Percentiles rank a stretch among this genome's conserved stretches.
Evolutionary conservation across 1,284 basidiomycete species (phyloP).

Genomic region (Leccinum fuscescens): DNA sequence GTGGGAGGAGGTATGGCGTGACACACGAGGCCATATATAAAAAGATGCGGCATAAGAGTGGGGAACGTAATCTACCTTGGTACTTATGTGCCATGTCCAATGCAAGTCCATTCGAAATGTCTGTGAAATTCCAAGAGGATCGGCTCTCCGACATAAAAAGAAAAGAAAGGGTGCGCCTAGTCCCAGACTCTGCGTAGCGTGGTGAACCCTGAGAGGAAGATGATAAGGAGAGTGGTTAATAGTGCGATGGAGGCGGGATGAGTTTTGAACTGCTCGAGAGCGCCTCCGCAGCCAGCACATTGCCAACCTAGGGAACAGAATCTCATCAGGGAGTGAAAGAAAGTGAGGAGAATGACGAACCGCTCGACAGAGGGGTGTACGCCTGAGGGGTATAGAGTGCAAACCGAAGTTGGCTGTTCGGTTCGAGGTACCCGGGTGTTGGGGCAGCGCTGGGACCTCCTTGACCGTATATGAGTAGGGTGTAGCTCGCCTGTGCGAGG

Average conservation of each 20-base stretch:
- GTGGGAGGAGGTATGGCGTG: slow-evolving; percentile 15
- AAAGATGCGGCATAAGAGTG: slow-evolving; percentile 23
- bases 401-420: slow-evolving; percentile 74
- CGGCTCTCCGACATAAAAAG: background rate
- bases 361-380: slow-evolving; percentile 72
- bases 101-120: slow-evolving; percentile 30
- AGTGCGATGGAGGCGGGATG: slow-evolving; percentile 69
- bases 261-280: slow-evolving; percentile 45
- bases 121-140: slow-evolving; percentile 18
- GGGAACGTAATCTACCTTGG: slow-evolving; percentile 26
- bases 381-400: slow-evolving; percentile 81
- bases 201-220: slow-evolving; percentile 69
- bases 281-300: slow-evolving; percentile 66
- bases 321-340: slow-evolving; percentile 4
- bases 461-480: slow-evolving; percentile 77
- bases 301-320: slow-evolving; percentile 60
- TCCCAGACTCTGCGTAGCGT: slow-evolving; percentile 32
- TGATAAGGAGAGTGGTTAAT: slow-evolving; percentile 65
- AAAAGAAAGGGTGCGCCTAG: slow-evolving; percentile 12
- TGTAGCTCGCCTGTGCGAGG: slow-evolving; percentile 74
- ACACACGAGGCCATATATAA: slow-evolving; percentile 15
- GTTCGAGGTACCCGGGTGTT: slow-evolving; percentile 64
- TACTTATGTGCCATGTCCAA: slow-evolving; percentile 32
- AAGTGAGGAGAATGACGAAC: slow-evolving; percentile 38
- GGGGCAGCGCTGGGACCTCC: slow-evolving; percentile 63